These are phyloP conservation scores for Chytriomyces sp. DNA, from an alignment of 192 early-diverging fungal species.

Conservation along the genomic window DNA sequence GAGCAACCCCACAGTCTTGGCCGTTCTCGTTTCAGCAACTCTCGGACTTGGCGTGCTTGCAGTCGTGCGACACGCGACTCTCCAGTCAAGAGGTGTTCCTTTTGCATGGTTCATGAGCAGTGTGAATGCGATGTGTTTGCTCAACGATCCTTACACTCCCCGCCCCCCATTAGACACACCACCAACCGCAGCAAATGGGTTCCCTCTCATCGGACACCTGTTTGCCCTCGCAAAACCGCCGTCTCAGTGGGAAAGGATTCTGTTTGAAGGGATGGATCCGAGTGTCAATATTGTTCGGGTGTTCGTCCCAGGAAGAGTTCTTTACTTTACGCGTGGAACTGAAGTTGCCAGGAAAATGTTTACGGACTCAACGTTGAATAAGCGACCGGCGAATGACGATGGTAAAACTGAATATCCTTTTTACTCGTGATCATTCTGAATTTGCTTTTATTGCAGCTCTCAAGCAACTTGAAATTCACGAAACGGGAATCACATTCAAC, in stretches of 20 bases:
- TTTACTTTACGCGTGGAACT: not conserved
- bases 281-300: not conserved
- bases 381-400: not conserved
- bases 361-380: not conserved
- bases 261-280: constrained; percentile 12
- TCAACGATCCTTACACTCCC: not conserved
- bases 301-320: not conserved
- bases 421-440: not conserved
- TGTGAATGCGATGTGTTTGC: not conserved
- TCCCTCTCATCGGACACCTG: constrained; percentile 6
- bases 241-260: too few relatives aligned
- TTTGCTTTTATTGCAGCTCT: not conserved
- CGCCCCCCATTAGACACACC: not conserved
- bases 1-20: too few relatives aligned
- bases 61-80: too few relatives aligned
- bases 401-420: not conserved
- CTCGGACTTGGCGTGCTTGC: too few relatives aligned
- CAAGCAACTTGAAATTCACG: not conserved
- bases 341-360: not conserved
- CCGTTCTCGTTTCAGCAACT: too few relatives aligned
- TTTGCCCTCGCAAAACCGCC: not conserved
- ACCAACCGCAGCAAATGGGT: not conserved
- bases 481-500: constrained; percentile 17
- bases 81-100: too few relatives aligned
- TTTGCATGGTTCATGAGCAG: too few relatives aligned